Base-by-base conservation (phyloP, 352 stramenopile species). In the Globisporangium ultimum region DNA sequence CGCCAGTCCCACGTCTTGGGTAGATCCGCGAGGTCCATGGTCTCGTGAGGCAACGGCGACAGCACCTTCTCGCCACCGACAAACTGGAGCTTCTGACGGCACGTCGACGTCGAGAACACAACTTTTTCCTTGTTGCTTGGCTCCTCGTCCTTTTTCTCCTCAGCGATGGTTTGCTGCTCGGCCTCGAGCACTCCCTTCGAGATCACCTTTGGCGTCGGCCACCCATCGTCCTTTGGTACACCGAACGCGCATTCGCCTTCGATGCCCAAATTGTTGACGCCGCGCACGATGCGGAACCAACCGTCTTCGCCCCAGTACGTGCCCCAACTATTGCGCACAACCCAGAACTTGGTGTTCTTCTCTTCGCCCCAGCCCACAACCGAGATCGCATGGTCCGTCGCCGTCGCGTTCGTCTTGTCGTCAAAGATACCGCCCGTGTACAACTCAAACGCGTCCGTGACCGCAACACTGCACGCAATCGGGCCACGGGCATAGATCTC, bases 401-500 rank as follows among this genome's bases (percentile, higher is more conserved):
- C 65, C 20, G 70, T 87, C 10, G 68, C 61, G 28, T 87, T 84
- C 9, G 76, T 95, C 66, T 98, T 97, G 70, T 96, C 86, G 41
- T 97, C 74, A 60, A 98, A 93, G 57, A 98, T 88, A 22, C 97
- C 97, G 21, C 93, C 95, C 8, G 82, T 89, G 79, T 99, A 99
- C 49, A 96, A 79, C 20, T 88, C 66, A 51, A 97, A 91, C 56
- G 75, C 80, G 38, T 93, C 69, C 10, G 87, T 91, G 55, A 97
- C 96, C 52, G 97, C 91, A 15, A 99, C 92, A 43, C 81, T 95
- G 65, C 94, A 98, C 3, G 91, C 90, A 54, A 98, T 97, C 0
- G 95, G 95, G 0, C 96, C 96, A 48, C 96, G 93, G 21, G 86
- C 89, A 58, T 96, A 98, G 54, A 99, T 98, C 81, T 99, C 97